Percentiles rank a stretch among this genome's conserved stretches.
phyloP scores from a whole-genome alignment of 352 stramenopile species.

The Pythium phragmiticola region DNA sequence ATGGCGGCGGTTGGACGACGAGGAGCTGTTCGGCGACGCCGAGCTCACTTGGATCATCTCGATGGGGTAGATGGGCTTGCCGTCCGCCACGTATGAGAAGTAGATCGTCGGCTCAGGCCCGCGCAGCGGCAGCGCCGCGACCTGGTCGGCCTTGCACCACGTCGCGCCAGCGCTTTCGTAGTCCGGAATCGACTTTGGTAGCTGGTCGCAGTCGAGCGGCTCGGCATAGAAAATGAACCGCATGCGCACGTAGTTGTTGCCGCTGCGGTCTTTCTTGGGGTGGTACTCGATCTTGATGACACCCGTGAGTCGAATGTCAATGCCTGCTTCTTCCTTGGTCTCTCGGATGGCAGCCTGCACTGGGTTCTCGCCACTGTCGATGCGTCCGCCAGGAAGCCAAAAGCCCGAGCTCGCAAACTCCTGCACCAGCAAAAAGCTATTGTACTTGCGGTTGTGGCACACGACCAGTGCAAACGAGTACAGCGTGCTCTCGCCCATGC shows the following conservation, averaged over 20 bases:
- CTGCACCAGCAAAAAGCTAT: constrained; percentile 82
- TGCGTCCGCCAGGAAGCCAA: constrained; percentile 75
- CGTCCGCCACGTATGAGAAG: constrained; percentile 68
- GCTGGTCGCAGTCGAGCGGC: constrained; percentile 70
- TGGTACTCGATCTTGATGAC: constrained; percentile 86
- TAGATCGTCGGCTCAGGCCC: constrained; percentile 73
- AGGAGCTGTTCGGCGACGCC: constrained; percentile 22
- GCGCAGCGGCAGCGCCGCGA: constrained; percentile 60
- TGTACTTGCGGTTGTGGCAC: constrained; percentile 80
- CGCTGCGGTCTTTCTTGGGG: constrained; percentile 69
- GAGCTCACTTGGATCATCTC: constrained; percentile 71
- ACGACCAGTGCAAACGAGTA: constrained; percentile 87
- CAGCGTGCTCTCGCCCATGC: constrained; percentile 64
- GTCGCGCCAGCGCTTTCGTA: constrained; percentile 83
- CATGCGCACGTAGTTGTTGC: constrained; percentile 80
- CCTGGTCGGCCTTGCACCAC: constrained; percentile 75
- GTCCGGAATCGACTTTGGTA: constrained; percentile 85
- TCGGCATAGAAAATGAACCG: constrained; percentile 85
- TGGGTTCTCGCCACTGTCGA: constrained; percentile 80
- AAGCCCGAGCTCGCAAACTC: constrained; percentile 87
- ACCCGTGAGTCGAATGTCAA: constrained; percentile 77
- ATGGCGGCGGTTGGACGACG: constrained; percentile 10
- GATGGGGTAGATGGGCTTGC: constrained; percentile 74
- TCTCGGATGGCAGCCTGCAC: constrained; percentile 75
- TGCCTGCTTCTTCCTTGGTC: constrained; percentile 85